Evolutionary conservation across 1,139 yeast genomes (phyloP), one percentile per base, ranked within the genome.

Genomic region (Pneumocystis jirovecii): DNA sequence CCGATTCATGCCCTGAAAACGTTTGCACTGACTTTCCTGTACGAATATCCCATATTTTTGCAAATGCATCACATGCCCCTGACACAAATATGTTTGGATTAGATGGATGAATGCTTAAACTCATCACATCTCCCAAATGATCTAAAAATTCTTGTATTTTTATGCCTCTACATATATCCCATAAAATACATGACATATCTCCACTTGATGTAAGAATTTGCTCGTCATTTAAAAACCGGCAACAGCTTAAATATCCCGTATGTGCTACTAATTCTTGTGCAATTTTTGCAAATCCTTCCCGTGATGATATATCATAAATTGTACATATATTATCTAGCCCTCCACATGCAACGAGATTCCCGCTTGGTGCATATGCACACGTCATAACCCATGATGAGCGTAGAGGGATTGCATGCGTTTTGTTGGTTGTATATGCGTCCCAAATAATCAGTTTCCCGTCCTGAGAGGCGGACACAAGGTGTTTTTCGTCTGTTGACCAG

Each of bases 391-490:
- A 90, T 62, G 85, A 85, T 66, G 86, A 87, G 8, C 73, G 72
- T 37, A 77, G 70, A 15, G 70, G 72, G 21, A 90, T 82, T 0
- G 90, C 90, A 68, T 85, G 83, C 66, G 82, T 79, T 72, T 91
- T 91, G 70, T 82, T 78, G 1, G 93, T 93, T 0, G 89, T 82
- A 1, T 81, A 77, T 0, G 90, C 81, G 73, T 90, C 93, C 97
- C 97, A 91, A 40, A 89, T 75, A 63, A 91, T 79, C 79, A 89
- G 80, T 72, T 83, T 87, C 1, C 96, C 96, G 75, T 91, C 97
- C 73, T 89, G 96, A 44, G 95, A 85, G 0, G 90, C 89, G 61
- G 90, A 83, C 12, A 89, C 76, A 1, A 91, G 73, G 60, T 78
- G 80, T 60, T 77, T 75, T 19, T 88, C 82, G 71, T 87, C 86